phyloP scores from a whole-genome alignment of 257 asterid species.

The Oldenlandia corymbosa region DNA sequence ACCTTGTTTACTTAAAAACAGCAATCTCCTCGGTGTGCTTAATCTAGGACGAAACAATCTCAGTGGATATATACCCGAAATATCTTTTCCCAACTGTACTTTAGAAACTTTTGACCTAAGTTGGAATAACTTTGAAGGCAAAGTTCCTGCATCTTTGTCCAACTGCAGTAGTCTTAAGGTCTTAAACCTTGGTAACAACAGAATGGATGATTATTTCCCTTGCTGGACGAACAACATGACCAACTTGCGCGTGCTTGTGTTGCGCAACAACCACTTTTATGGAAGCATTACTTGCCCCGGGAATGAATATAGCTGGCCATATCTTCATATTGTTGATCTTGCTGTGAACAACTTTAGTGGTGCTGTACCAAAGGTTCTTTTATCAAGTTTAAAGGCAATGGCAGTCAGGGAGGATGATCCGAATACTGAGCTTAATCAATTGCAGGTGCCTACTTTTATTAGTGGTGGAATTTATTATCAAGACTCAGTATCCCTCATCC shows the following conservation, averaged over 20 bases:
- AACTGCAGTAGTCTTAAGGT: slow-evolving; percentile 38
- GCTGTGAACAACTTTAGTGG: slow-evolving; percentile 54
- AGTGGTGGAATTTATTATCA: slow-evolving; percentile 15
- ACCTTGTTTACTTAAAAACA: slow-evolving; percentile 27
- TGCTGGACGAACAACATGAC: slow-evolving; percentile 29
- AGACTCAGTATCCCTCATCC: slow-evolving; percentile 19
- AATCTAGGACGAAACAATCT: slow-evolving; percentile 41
- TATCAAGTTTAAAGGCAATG: slow-evolving; percentile 46
- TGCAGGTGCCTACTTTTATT: slow-evolving; percentile 1
- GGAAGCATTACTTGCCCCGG: slow-evolving; percentile 34
- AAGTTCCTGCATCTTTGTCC: slow-evolving; percentile 37
- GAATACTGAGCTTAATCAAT: slow-evolving; percentile 14
- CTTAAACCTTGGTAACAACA: slow-evolving; percentile 38
- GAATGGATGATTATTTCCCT: slow-evolving; percentile 20
- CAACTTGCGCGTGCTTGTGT: slow-evolving; percentile 45
- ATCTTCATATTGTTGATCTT: slow-evolving; percentile 59
- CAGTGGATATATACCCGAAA: slow-evolving; percentile 31
- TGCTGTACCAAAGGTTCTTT: slow-evolving; percentile 19
- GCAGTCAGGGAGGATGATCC: slow-evolving; percentile 13
- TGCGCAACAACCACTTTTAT: slow-evolving; percentile 42
- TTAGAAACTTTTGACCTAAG: slow-evolving; percentile 44
- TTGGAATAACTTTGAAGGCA: slow-evolving; percentile 32
- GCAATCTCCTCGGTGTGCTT: slow-evolving; percentile 23
- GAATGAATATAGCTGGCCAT: slow-evolving; percentile 36
- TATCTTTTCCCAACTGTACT: slow-evolving; percentile 23